These are phyloP conservation scores for Diophrys sp. DNA, from an alignment of 73 alveolate genomes.

Conservation along the genomic window DNA sequence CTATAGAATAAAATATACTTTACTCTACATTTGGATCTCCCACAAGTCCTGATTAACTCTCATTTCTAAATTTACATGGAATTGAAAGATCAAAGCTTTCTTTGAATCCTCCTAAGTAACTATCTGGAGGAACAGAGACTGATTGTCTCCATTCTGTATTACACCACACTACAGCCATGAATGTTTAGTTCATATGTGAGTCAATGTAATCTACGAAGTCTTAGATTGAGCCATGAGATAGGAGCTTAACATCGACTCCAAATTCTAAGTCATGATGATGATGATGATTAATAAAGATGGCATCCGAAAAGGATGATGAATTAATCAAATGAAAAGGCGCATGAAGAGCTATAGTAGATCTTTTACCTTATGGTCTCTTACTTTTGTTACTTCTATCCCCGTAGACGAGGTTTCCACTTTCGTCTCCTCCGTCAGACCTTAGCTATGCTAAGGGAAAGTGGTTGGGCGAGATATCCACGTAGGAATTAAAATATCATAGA, in stretches of 20 bases:
- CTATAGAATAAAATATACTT: slow-evolving; percentile 1
- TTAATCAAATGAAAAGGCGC: too few relatives aligned
- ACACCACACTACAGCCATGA: slow-evolving; percentile 46
- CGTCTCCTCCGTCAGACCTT: too few relatives aligned
- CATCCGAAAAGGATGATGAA: too few relatives aligned
- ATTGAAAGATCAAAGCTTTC: not conserved
- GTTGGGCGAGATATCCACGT: too few relatives aligned
- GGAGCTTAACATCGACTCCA: slow-evolving; percentile 37
- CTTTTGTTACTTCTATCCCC: too few relatives aligned
- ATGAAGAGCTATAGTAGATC: too few relatives aligned
- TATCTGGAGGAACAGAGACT: not conserved
- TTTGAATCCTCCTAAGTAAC: slow-evolving; percentile 2
- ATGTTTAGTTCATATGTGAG: slow-evolving; percentile 29
- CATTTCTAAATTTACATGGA: slow-evolving; percentile 3
- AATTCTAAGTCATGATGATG: too few relatives aligned
- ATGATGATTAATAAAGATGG: too few relatives aligned
- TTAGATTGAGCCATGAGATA: slow-evolving; percentile 12
- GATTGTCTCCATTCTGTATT: slow-evolving; percentile 40
- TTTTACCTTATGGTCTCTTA: too few relatives aligned
- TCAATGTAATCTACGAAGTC: slow-evolving; percentile 37
- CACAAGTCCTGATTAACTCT: not conserved
- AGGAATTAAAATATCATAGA: too few relatives aligned
- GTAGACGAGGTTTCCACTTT: too few relatives aligned
- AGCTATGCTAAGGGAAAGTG: too few relatives aligned
- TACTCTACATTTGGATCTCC: not conserved